Evolutionary conservation across 164 flowering plant species (phyloP), one percentile per base, ranked within the genome.

Genomic region (Liquidambar formosana): DNA sequence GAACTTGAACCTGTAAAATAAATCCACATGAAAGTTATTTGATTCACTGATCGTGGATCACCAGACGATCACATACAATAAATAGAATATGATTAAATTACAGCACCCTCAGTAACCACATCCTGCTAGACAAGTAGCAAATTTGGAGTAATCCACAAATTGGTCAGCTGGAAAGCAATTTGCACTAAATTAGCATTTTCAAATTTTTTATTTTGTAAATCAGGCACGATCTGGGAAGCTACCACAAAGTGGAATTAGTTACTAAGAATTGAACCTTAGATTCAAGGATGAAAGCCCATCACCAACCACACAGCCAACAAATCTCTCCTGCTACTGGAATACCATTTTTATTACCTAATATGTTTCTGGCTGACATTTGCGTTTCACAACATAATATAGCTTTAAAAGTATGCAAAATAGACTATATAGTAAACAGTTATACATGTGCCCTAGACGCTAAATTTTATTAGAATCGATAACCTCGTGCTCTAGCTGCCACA

Each of bases 1-100:
- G 67, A 96, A 60, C 84, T 96, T 87, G 70, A 88, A 86, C 81
- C 99, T 96, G 90, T 25, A 56, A 75, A 19, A 71, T 26, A 76
- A 63, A 62, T 74, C 1, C 64, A 59, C 16, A 41, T 5, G n/a
- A 13, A 45, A 66, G 11, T 21, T 15, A 21, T 33, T 26, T 26
- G 22, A 25, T 13, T n/a, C 13, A 18, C 12, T 52, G 14, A 65
- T 28, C 27, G 21, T 4, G 4, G 9, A 64, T 64, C 5, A 64
- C 9, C 43, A 64, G 48, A 33, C 6, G 41, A 33, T 1, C 18
- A 4, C 14, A 2, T 25, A 21, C 19, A 21, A 8, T 19, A 23
- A 41, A 21, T 21, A 57, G 6, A 4, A 61, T 18, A 61, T 27
- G 45, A 61, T 43, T 23, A 13, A 61, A 38, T n/a, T 15, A 41